These are phyloP conservation scores for Boletus speciosus DNA, from an alignment of 768 basidiomycete genomes.

Conservation along the genomic window DNA sequence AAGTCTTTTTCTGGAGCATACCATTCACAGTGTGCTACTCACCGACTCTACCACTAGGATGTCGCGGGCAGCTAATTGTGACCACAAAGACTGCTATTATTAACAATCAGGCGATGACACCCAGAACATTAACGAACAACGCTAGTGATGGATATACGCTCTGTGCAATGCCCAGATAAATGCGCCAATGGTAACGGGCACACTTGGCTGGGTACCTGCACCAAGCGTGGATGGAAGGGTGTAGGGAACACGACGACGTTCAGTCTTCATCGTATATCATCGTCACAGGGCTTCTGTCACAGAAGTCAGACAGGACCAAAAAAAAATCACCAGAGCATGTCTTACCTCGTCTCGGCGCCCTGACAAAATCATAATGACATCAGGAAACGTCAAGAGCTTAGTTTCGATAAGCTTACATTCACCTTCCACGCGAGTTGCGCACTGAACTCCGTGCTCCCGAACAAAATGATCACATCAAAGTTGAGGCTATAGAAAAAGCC, in stretches of 20 bases:
- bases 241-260: neutral
- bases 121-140: neutral
- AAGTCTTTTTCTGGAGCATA: too few species aligned
- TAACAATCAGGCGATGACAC: neutral
- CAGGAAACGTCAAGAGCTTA: neutral
- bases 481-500: constrained; percentile 7
- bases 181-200: neutral
- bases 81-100: too few species aligned
- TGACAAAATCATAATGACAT: neutral
- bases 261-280: constrained; percentile 9
- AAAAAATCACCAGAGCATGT: too few species aligned
- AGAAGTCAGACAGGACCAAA: neutral
- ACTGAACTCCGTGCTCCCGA: constrained; percentile 26
- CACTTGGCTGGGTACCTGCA: neutral
- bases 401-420: constrained; percentile 1
- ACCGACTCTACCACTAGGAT: too few species aligned
- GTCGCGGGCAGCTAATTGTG: too few species aligned
- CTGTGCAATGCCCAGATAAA: neutral
- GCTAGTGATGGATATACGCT: neutral
- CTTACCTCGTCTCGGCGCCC: constrained; percentile 11
- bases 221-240: neutral
- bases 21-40: too few species aligned
- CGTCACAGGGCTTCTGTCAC: neutral
- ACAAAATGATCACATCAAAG: constrained; percentile 11
- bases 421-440: constrained; percentile 12